Base-by-base conservation (phyloP, 805 yeast species). In the Kodamaea jinghongensis region DNA sequence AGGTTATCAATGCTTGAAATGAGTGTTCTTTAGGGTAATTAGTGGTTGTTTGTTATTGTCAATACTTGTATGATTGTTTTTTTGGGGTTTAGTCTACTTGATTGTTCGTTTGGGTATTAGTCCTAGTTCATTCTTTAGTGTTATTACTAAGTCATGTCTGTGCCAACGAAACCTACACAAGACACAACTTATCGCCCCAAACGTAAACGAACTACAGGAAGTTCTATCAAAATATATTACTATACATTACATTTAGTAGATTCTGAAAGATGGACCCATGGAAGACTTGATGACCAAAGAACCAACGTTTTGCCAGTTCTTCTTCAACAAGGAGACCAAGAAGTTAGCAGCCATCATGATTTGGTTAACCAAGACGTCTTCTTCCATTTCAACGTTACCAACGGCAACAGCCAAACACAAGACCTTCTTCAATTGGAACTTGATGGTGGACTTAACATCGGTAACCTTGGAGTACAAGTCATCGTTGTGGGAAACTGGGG, bases 271-370 rank as follows among this genome's bases (percentile, higher is more conserved):
- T 73, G 98, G 99, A 79, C 99, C 99, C 99, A 93, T 93, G 75
- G 98, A 81, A 52, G 96, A 88, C 82, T 93, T 93, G 81, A 93
- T 84, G 70, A 90, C 97, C 75, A 93, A 79, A 68, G 99, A 93
- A 66, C 99, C 99, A 70, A 93, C 97, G 78, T 93, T 93, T 83
- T 93, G 99, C 99, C 99, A 93, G 96, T 93, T 88, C 91, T 93
- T 93, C 96, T 93, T 93, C 75, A 93, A 83, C 76, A 93, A 79
- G 58, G 99, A 93, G 60, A 93, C 99, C 74, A 93, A 86, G 84
- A 93, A 93, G 96, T 93, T 93, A 60, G 95, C 81, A 60, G 99
- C 81, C 93, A 93, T 82, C 88, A 93, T 81, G 79, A 93, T 88
- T 78, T 93, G 99, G 83, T 91, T 86, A 65, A 86, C 95, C 67